A percentile compares a stretch with the other conserved stretches of the same genome.
Conservation (phyloP, 352 stramenopile genomes). For the Phytophthora cajani region DNA sequence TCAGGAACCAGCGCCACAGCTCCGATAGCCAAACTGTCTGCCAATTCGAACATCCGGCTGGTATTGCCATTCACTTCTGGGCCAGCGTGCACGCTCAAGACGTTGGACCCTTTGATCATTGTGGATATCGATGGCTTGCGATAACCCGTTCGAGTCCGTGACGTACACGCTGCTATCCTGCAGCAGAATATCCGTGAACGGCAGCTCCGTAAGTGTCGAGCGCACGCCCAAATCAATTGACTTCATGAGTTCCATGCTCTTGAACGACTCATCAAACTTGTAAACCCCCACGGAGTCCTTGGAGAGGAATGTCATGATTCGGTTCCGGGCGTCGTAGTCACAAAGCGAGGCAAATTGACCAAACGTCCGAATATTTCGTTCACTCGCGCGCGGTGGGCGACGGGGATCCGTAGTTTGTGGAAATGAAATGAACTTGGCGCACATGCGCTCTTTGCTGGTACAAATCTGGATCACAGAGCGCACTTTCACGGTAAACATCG, state of each 20-base stretch:
- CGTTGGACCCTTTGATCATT: constrained; percentile 52
- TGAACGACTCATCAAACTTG: constrained; percentile 43
- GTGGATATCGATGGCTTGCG: constrained; percentile 46
- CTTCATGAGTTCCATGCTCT: constrained; percentile 37
- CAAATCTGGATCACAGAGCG: constrained; percentile 32
- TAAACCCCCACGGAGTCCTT: constrained; percentile 29
- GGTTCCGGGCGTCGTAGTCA: constrained; percentile 30
- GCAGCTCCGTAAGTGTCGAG: constrained; percentile 33
- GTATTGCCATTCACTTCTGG: background rate
- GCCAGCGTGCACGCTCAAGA: constrained; percentile 11
- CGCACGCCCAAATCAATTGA: constrained; percentile 32
- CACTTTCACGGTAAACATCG: constrained; percentile 41
- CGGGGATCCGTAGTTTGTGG: background rate
- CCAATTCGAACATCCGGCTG: constrained; percentile 32
- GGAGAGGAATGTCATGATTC: constrained; percentile 32
- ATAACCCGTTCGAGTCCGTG: constrained; percentile 31
- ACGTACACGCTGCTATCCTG: constrained; percentile 39
- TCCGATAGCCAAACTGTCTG: constrained; percentile 47
- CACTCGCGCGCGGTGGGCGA: constrained; percentile 3
- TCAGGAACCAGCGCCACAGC: constrained; percentile 10
- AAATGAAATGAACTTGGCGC: constrained; percentile 28
- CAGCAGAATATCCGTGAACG: constrained; percentile 37
- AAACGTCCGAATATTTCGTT: constrained; percentile 20
- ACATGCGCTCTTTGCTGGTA: constrained; percentile 25
- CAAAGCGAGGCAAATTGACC: constrained; percentile 32